Conservation (phyloP, 1,284 basidiomycete genomes). For the Papiliotrema nemorosa region DNA sequence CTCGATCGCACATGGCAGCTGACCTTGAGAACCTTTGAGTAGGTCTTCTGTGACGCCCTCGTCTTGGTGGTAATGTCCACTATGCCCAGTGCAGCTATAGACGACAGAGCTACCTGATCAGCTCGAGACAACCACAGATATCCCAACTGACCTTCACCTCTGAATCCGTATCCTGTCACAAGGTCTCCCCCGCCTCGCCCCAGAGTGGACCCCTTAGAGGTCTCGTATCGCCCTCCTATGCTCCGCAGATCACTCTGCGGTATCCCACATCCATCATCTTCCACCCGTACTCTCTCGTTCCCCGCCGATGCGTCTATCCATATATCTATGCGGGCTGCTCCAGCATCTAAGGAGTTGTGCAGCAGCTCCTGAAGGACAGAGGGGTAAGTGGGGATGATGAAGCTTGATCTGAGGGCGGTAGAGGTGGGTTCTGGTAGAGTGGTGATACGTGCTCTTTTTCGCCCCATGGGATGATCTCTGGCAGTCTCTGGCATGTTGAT, state of each 20-base stretch:
- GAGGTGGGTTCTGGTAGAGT: conserved; percentile 30
- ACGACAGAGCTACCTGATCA: conserved; percentile 65
- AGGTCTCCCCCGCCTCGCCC: conserved; percentile 8
- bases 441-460: conserved; percentile 14
- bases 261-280: conserved; percentile 77
- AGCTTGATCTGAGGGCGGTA: conserved; percentile 64
- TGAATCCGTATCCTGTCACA: conserved; percentile 69
- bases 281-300: conserved; percentile 62
- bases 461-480: too few species aligned
- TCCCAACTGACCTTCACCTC: conserved; percentile 70
- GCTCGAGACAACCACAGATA: background rate
- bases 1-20: conserved; percentile 6
- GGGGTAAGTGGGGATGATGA: conserved; percentile 74
- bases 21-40: conserved; percentile 73
- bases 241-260: conserved; percentile 57
- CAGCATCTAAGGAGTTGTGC: conserved; percentile 67
- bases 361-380: conserved; percentile 75
- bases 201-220: conserved; percentile 21
- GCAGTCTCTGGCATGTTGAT: too few species aligned
- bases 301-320: conserved; percentile 55
- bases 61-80: conserved; percentile 65
- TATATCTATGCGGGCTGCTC: conserved; percentile 41
- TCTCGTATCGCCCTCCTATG: conserved; percentile 60
- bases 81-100: conserved; percentile 65
- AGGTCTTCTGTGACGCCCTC: conserved; percentile 57